Evolutionary conservation across 352 stramenopile species (phyloP), one percentile per base, ranked within the genome.

Genomic region (Globisporangium yorkense): DNA sequence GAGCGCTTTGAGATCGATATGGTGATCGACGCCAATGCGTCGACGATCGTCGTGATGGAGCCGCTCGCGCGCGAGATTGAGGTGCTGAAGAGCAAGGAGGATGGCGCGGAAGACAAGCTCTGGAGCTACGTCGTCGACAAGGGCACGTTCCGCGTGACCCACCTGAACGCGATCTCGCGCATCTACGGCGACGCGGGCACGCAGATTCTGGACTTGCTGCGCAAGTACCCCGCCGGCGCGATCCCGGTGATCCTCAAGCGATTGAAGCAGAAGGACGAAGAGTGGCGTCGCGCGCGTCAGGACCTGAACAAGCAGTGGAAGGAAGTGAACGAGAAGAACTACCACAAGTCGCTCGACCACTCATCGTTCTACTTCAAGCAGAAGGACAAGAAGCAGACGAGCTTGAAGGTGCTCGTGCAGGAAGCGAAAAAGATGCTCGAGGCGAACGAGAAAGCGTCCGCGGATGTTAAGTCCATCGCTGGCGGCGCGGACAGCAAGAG

Each of bases 341-440:
- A 99, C 67, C 96, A 99, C 77, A 99, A 98, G 71, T 98, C 87
- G 48, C 78, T 99, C 20, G 98, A 99, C 70, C 97, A 99, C 71
- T 97, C 97, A 27, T 98, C 94, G 35, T 98, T 99, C 58, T 99
- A 98, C 69, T 99, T 99, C 75, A 97, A 98, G 69, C 93, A 98
- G 51, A 96, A 92, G 56, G 97, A 99, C 71, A 99, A 99, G 80
- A 97, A 98, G 64, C 87, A 93, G 18, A 97, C 93, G 37, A 97
- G 88, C 51, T 94, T 96, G 61, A 98, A 98, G 68, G 92, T 88
- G 51, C 75, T 99, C 40, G 65, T 98, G 29, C 77, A 87, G 46
- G 78, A 94, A 47, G 86, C 83, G 2, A 94, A 93, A 68, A 92
- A 93, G 71, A 87, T 89, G 55, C 59, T 92, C 4, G 84, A 91